These are phyloP conservation scores for Pyrrhoderma noxium DNA, from an alignment of 1,284 basidiomycete genomes.

Conservation along the genomic window DNA sequence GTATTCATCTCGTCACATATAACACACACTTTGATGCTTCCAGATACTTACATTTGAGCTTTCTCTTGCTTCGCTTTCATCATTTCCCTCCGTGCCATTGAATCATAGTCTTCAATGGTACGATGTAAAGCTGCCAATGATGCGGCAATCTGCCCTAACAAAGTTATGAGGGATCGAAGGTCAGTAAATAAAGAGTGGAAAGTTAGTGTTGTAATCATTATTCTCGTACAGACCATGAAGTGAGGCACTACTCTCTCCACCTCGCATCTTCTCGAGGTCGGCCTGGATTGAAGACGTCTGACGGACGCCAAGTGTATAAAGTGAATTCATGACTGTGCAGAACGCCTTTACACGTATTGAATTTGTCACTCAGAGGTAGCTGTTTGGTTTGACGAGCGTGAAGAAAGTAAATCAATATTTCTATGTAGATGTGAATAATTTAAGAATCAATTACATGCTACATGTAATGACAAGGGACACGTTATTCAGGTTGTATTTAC, in stretches of 20 bases:
- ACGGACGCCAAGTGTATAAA: slow-evolving; percentile 88
- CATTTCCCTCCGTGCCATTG: slow-evolving; percentile 91
- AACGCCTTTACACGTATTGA: too few species aligned
- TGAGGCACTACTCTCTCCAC: slow-evolving; percentile 74
- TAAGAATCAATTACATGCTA: slow-evolving; percentile 1
- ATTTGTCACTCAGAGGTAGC: too few species aligned
- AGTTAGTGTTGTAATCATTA: neutral
- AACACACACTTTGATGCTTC: neutral
- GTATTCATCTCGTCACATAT: neutral
- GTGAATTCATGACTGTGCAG: slow-evolving; percentile 98
- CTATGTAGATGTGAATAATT: too few species aligned
- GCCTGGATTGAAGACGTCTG: slow-evolving; percentile 85
- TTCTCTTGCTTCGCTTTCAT: slow-evolving; percentile 93
- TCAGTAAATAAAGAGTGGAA: neutral
- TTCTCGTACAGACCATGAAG: slow-evolving; percentile 61
- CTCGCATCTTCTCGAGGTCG: slow-evolving; percentile 75
- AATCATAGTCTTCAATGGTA: slow-evolving; percentile 93
- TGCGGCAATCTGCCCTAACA: slow-evolving; percentile 86
- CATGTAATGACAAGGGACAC: neutral
- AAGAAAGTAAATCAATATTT: too few species aligned
- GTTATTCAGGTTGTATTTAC: too few species aligned
- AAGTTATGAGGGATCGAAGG: neutral
- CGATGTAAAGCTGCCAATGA: slow-evolving; percentile 87
- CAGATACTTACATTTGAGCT: slow-evolving; percentile 69
- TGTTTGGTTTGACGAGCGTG: too few species aligned